Evolutionary conservation across 1,139 yeast genomes (phyloP), one percentile per base, ranked within the genome.

Genomic region (Blastobotrys illinoisensis): DNA sequence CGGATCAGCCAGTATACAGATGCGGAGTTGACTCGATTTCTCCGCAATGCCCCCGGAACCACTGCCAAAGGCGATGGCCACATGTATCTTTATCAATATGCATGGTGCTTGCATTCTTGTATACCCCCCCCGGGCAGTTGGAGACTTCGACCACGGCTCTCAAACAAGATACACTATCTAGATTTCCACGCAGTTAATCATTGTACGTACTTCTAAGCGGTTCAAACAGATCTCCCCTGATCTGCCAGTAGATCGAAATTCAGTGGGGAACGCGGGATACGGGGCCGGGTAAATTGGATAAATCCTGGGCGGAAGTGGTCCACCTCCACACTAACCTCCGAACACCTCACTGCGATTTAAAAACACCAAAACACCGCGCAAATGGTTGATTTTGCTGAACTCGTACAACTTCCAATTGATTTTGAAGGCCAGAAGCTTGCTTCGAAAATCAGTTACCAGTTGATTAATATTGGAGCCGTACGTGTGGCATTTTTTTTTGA

Each of bases 341-440:
- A 6, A 24, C 26, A 11, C 16, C 5, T 9, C 23, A 47, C 26
- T 16, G 20, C 4, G 32, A n/a, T 14, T 14, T 13, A 28, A 26
- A 14, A 32, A 19, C 14, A 46, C 19, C 6, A 5, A 19, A 47
- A 47, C 46, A 47, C 18, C 43, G 13, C 46, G 14, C 24, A 23
- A 14, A 54, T 67, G 67, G 70, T 66, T 49, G 62, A 64, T 49
- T 51, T 68, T 7, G 56, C 53, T 49, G 50, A 58, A 14, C 36
- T 62, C 11, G 52, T 78, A 14, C 85, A 82, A 67, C 84, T 82
- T 47, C 79, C 83, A 52, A 81, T 85, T 59, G 88, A 84, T 68
- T 82, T 78, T 63, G 72, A 78, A 62, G 86, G 88, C 57, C 90
- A 85, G 67, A 71, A 71, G 58, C 62, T 66, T 45, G 77, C 78